phyloP scores from a whole-genome alignment of 345 rosid genomes.

The Eucalyptus polyanthemos region DNA sequence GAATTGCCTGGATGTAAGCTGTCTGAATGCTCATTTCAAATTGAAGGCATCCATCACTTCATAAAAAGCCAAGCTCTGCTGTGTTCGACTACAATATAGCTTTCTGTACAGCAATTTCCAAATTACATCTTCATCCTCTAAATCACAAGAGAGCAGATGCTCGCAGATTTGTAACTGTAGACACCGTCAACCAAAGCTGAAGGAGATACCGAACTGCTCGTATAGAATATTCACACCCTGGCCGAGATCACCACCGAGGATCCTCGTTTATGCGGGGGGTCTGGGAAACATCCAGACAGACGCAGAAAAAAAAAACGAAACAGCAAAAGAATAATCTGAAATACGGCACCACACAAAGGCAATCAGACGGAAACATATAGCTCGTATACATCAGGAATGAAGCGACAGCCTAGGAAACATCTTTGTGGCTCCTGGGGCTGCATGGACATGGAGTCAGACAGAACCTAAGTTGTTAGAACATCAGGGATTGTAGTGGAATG shows the following conservation, averaged over 20 bases:
- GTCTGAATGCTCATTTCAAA: too few species aligned
- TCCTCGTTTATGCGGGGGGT: not conserved
- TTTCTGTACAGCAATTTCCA: not conserved
- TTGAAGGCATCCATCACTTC: not conserved
- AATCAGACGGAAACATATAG: not conserved
- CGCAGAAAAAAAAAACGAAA: not conserved
- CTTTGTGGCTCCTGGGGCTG: not conserved
- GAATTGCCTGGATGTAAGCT: too few species aligned
- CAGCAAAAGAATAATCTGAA: not conserved
- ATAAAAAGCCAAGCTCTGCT: not conserved
- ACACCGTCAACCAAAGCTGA: not conserved
- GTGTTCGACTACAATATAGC: not conserved
- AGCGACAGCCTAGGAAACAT: not conserved
- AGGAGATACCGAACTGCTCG: not conserved
- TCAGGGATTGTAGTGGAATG: slow-evolving; percentile 52
- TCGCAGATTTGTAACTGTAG: not conserved
- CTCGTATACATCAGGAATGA: not conserved
- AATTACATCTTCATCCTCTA: not conserved
- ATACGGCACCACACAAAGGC: not conserved
- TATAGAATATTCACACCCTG: not conserved
- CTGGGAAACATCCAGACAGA: not conserved
- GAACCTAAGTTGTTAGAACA: slow-evolving; percentile 51
- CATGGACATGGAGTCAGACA: not conserved
- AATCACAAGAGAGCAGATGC: not conserved
- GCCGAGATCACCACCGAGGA: not conserved